phyloP scores from a whole-genome alignment of 2,329 filamentous ascomycete species.

The Ilyonectria destructans region DNA sequence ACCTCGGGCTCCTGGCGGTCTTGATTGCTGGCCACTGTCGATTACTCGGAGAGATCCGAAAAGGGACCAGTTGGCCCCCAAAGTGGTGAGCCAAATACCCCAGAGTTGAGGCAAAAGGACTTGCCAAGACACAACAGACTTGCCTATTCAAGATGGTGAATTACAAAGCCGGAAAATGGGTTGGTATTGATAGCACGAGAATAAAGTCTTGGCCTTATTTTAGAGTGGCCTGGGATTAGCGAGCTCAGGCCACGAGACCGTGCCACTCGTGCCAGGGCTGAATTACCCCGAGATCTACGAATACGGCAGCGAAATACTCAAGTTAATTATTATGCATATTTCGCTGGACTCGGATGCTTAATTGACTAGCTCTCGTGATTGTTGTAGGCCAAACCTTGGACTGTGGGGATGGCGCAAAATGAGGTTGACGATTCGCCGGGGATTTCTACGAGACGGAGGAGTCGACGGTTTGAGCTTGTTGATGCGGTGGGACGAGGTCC shows the following conservation, averaged over 20 bases:
- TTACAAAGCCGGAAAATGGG: not conserved
- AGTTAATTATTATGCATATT: too few relatives aligned
- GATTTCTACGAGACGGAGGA: not conserved
- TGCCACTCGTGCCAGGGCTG: too few relatives aligned
- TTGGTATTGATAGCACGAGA: not conserved
- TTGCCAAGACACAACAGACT: slow-evolving; percentile 4
- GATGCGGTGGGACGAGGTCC: not conserved
- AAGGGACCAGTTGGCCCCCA: not conserved
- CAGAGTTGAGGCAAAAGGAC: not conserved
- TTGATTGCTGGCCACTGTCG: not conserved
- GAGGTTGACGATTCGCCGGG: not conserved
- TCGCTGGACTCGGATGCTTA: too few relatives aligned
- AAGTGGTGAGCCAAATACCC: not conserved
- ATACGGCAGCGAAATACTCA: too few relatives aligned
- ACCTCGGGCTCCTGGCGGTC: not conserved
- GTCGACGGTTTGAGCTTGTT: not conserved
- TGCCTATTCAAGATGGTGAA: slow-evolving; percentile 5
- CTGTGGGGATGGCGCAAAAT: not conserved
- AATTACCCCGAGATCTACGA: too few relatives aligned
- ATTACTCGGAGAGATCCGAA: slow-evolving; percentile 3
- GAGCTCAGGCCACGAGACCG: too few relatives aligned
- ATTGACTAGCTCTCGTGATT: not conserved
- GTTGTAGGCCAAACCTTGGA: not conserved
- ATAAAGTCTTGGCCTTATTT: not conserved
- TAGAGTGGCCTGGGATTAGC: not conserved